These are phyloP conservation scores for Raphanus raphanistrum DNA, from an alignment of 345 rosid species.

Conservation along the genomic window DNA sequence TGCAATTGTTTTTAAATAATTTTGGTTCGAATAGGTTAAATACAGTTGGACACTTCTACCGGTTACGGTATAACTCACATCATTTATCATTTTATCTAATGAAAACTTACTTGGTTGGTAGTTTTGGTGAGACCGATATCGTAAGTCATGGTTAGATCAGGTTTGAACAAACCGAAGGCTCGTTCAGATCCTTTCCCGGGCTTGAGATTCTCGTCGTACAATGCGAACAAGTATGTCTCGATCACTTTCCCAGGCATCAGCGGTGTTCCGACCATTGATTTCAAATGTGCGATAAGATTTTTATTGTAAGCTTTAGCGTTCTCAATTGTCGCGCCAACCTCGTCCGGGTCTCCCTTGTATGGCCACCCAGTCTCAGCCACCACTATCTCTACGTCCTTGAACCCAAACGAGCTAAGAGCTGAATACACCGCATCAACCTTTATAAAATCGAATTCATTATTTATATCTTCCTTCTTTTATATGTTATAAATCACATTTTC, in stretches of 20 bases:
- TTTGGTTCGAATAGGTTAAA: neutral
- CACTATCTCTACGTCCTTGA: constrained; percentile 72
- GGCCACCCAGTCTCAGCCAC: constrained; percentile 99
- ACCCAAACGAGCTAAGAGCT: constrained; percentile 66
- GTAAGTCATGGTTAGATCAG: constrained; percentile 72
- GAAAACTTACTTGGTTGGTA: constrained; percentile 37
- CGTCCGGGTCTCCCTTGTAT: constrained; percentile 73
- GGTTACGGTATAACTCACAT: neutral
- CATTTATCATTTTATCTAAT: neutral
- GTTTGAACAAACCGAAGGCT: constrained; percentile 71
- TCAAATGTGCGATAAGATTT: constrained; percentile 75
- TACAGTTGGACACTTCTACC: neutral
- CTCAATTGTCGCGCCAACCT: constrained; percentile 73
- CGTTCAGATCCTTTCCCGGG: constrained; percentile 74
- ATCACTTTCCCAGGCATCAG: constrained; percentile 86
- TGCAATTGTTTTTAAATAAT: neutral
- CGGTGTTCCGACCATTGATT: constrained; percentile 80
- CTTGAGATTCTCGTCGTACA: constrained; percentile 87
- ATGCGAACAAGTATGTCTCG: constrained; percentile 81
- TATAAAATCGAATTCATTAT: neutral
- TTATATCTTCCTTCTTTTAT: neutral
- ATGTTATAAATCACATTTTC: neutral
- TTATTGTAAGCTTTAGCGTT: constrained; percentile 85
- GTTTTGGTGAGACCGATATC: constrained; percentile 70
- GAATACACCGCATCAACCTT: constrained; percentile 86